phyloP scores from a whole-genome alignment of 2,329 filamentous ascomycete genomes.

The Trichoderma guizhouense region DNA sequence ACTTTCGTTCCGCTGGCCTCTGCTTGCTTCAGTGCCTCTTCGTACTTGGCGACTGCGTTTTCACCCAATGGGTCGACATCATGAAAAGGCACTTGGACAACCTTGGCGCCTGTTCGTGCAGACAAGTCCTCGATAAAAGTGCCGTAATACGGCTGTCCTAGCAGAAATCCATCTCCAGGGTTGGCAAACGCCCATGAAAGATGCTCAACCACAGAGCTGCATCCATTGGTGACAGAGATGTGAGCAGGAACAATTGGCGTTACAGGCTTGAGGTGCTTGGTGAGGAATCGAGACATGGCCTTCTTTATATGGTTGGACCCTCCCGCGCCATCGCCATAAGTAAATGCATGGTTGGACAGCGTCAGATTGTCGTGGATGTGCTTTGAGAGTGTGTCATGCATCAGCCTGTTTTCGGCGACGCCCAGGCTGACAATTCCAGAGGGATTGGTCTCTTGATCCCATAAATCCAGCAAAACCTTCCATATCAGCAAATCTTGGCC shows the following conservation, averaged over 20 bases:
- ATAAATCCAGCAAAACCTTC: constrained; percentile 44
- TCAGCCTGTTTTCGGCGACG: constrained; percentile 50
- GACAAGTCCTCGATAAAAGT: constrained; percentile 45
- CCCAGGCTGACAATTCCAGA: constrained; percentile 48
- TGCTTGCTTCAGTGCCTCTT: constrained; percentile 39
- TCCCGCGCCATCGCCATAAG: constrained; percentile 39
- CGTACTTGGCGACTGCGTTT: constrained; percentile 42
- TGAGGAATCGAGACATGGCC: constrained; percentile 35
- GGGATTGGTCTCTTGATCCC: constrained; percentile 38
- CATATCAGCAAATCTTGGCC: constrained; percentile 26
- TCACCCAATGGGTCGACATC: constrained; percentile 41
- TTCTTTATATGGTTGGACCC: constrained; percentile 35
- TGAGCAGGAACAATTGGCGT: constrained; percentile 31
- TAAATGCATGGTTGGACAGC: constrained; percentile 32
- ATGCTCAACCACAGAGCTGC: constrained; percentile 40
- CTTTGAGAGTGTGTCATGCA: constrained; percentile 44
- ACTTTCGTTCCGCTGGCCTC: constrained; percentile 39
- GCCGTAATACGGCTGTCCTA: constrained; percentile 44
- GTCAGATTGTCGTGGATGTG: constrained; percentile 40
- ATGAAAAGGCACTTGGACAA: constrained; percentile 43
- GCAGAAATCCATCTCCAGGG: constrained; percentile 37
- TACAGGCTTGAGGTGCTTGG: constrained; percentile 29
- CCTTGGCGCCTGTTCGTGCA: constrained; percentile 37
- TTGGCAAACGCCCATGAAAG: constrained; percentile 38
- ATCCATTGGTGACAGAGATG: constrained; percentile 39